Evolutionary conservation across 1,284 basidiomycete genomes (phyloP).

Genomic region (Boletus hoseneyae): DNA sequence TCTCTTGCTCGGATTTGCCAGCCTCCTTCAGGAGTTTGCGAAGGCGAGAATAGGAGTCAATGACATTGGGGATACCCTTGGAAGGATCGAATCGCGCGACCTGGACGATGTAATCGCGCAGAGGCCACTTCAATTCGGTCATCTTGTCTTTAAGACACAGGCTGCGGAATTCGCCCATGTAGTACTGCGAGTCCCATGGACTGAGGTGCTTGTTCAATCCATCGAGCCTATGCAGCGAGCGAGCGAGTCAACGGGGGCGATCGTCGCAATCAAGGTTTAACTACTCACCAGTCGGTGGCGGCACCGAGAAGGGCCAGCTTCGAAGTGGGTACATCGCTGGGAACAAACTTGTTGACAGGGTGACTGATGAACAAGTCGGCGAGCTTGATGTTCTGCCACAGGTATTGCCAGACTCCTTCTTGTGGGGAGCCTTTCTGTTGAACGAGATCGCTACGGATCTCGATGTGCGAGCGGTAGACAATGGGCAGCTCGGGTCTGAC

Average conservation of each 20-base stretch:
- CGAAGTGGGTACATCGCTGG: conserved; percentile 71
- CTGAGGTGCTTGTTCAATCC: conserved; percentile 82
- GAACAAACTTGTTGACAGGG: conserved; percentile 89
- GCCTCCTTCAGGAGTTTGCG: conserved; percentile 55
- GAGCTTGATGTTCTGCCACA: conserved; percentile 84
- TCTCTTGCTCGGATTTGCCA: conserved; percentile 48
- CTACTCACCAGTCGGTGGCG: conserved; percentile 71
- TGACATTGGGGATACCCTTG: conserved; percentile 76
- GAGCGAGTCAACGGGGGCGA: background rate
- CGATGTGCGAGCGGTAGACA: conserved; percentile 88
- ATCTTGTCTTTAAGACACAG: conserved; percentile 75
- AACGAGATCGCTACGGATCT: conserved; percentile 79
- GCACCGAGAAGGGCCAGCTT: conserved; percentile 71
- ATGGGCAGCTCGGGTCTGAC: conserved; percentile 77
- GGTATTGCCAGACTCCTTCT: conserved; percentile 85
- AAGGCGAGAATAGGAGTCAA: conserved; percentile 80
- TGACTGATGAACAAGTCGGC: conserved; percentile 87
- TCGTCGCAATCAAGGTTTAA: background rate
- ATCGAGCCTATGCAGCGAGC: conserved; percentile 58
- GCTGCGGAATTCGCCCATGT: conserved; percentile 79
- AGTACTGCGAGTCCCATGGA: conserved; percentile 73
- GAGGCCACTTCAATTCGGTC: conserved; percentile 74
- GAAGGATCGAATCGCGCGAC: conserved; percentile 80
- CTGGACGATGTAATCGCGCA: conserved; percentile 79
- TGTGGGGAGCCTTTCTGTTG: conserved; percentile 75